Base-by-base conservation (phyloP, 495 filamentous ascomycete species). In the Ramalina intermedia region DNA sequence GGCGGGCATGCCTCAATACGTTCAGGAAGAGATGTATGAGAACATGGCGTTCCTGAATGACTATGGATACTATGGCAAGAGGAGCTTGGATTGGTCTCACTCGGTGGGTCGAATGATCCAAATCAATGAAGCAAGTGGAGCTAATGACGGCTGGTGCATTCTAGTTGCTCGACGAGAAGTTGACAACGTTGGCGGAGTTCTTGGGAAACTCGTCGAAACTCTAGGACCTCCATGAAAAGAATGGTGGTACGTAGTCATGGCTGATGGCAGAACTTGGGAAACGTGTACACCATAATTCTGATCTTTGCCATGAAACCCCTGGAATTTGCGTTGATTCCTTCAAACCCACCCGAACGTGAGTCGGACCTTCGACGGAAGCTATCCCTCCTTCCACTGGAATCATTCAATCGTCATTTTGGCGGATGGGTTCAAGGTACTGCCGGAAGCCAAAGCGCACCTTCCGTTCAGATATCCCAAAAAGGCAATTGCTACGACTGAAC, bases 11-110 rank as follows among this genome's bases (percentile, higher is more conserved):
- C 68, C 71, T 9, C 65, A 68, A 8, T 56, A 58, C 13, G 56
- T 61, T 0, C 64, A 63, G n/a, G 53, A 72, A 47, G 74, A 78
- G 58, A 23, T 79, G 50, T 61, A 70, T 49, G 70, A 80, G 63
- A 80, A 75, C 47, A 67, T 71, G 62, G 58, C 65, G 13, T 58
- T 77, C 41, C 53, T 76, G 41, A 56, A 67, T 21, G 63, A 70
- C 12, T 70, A 63, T 47, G 73, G 73, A 3, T 78, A 78, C 49
- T 79, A 68, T 56, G 68, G 64, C 12, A 68, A 68, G n/a, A 67
- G 33, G 4, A 24, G 46, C 33, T 36, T 55, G 13, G 44, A 45
- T 37, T 50, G 47, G 35, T 52, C 49, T 4, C 48, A 46, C 20
- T 39, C 43, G 20, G 53, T 52, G 45, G 37, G 41, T 38, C 13